These are phyloP conservation scores for Apostasia ramifera DNA, from an alignment of 106 monocot species.

Conservation along the genomic window DNA sequence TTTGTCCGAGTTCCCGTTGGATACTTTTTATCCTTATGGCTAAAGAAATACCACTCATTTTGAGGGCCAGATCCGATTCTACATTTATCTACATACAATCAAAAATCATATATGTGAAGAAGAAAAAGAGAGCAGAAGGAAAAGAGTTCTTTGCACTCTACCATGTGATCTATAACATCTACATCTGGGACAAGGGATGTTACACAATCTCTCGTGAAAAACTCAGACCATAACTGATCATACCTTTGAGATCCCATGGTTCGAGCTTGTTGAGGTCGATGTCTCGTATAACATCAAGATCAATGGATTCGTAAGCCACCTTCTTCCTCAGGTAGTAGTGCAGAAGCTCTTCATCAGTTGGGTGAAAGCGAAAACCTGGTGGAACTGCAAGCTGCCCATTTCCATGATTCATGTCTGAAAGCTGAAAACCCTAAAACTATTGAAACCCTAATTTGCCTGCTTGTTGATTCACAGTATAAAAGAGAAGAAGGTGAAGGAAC, in stretches of 20 bases:
- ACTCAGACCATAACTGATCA: not conserved
- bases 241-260: slow-evolving; percentile 99
- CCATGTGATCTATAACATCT: too few relatives aligned
- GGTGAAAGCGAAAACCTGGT: slow-evolving; percentile 77
- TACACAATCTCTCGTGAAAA: too few relatives aligned
- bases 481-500: not conserved
- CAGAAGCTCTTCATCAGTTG: slow-evolving; percentile 93
- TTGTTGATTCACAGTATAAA: too few relatives aligned
- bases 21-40: slow-evolving; percentile 82
- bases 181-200: too few relatives aligned
- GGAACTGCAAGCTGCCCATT: slow-evolving; percentile 60
- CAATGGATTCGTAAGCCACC: slow-evolving; percentile 83
- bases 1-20: slow-evolving; percentile 70
- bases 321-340: slow-evolving; percentile 96
- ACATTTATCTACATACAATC: slow-evolving; percentile 47
- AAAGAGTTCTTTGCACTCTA: too few relatives aligned
- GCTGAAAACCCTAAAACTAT: too few relatives aligned
- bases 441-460: too few relatives aligned
- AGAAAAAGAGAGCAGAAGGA: not conserved
- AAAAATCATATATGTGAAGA: not conserved
- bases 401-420: not conserved
- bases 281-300: slow-evolving; percentile 93
- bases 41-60: slow-evolving; percentile 78
- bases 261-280: slow-evolving; percentile 94
- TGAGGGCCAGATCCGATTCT: slow-evolving; percentile 66